Evolutionary conservation across 1,284 basidiomycete genomes (phyloP).

Genomic region (Grifola frondosa): DNA sequence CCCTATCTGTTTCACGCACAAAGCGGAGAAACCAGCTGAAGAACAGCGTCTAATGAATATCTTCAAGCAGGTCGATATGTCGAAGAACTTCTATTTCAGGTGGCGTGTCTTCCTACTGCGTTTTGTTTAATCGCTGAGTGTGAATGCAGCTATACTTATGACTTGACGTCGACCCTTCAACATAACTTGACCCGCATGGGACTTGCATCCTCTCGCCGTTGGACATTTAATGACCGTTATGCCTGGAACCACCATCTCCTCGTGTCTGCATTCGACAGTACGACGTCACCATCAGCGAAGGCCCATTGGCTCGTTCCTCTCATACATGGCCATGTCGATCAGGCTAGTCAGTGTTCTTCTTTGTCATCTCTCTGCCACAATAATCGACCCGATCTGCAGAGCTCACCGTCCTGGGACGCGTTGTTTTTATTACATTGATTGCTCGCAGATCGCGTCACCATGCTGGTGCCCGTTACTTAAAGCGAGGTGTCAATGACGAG

Average conservation of each 20-base stretch:
- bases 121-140: not conserved
- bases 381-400: slow-evolving; percentile 49
- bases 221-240: slow-evolving; percentile 85
- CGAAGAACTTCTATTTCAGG: slow-evolving; percentile 99
- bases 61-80: slow-evolving; percentile 98
- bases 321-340: slow-evolving; percentile 96
- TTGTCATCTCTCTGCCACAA: not conserved
- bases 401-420: slow-evolving; percentile 86
- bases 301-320: slow-evolving; percentile 90
- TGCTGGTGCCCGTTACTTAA: slow-evolving; percentile 94
- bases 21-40: slow-evolving; percentile 79
- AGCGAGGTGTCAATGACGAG: slow-evolving; percentile 92
- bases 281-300: slow-evolving; percentile 39
- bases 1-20: slow-evolving; percentile 71
- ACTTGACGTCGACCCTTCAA: slow-evolving; percentile 94
- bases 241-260: slow-evolving; percentile 97
- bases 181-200: slow-evolving; percentile 74
- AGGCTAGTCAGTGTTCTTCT: slow-evolving; percentile 79
- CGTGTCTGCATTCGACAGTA: slow-evolving; percentile 56
- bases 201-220: slow-evolving; percentile 35
- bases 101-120: slow-evolving; percentile 32
- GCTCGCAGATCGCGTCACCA: slow-evolving; percentile 94
- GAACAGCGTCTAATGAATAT: slow-evolving; percentile 85
- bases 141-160: slow-evolving; percentile 84
- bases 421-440: slow-evolving; percentile 92